Evolutionary conservation across 768 basidiomycete species (phyloP), one percentile per base, ranked within the genome.

Genomic region (Leccinum olivaceopallidum): DNA sequence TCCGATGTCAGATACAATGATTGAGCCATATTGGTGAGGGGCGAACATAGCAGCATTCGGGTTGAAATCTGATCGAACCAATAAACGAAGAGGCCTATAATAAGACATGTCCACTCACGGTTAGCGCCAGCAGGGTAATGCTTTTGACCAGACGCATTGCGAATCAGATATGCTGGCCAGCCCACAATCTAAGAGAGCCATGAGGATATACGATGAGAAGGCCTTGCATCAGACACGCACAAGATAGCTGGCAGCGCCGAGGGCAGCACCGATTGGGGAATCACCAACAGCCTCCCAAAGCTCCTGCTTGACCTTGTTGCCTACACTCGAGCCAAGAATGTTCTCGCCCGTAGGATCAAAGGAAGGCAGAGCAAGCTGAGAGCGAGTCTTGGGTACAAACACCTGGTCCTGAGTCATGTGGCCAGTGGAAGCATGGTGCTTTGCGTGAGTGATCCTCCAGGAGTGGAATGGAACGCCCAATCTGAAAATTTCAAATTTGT

Each of bases 361-460:
- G 48, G 82, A 72, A 36, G 87, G 86, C 87, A 78, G 47, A 28
- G 86, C 85, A 22, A 83, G 75, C 39, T 90, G 79, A 13, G 88
- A 86, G 51, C 94, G 89, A n/a, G 96, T 95, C 66, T 83, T 76
- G 53, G 96, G 96, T 4, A 98, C 94, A 67, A 93, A 97, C 60
- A 98, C 96, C 72, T 98, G 95, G 67, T 98, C 96, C 65, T 95
- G 87, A 32, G 90, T 91, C 85, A 97, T 85, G 76, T 98, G 95
- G 16, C 83, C 91, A 5, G 95, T 97, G 1, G 90, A 88, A 16
- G 96, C 96, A 74, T 99, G 96, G 76, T 99, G 96, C 75, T 94
- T 92, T 26, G 84, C 93, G 73, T 98, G 96, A 4, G 87, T 88
- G 71, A 97, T 93, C 63, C 94, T 84, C 96, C 95, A 98, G 5